Conservation (phyloP, 768 basidiomycete genomes). For the Xerocomellus intermedius region DNA sequence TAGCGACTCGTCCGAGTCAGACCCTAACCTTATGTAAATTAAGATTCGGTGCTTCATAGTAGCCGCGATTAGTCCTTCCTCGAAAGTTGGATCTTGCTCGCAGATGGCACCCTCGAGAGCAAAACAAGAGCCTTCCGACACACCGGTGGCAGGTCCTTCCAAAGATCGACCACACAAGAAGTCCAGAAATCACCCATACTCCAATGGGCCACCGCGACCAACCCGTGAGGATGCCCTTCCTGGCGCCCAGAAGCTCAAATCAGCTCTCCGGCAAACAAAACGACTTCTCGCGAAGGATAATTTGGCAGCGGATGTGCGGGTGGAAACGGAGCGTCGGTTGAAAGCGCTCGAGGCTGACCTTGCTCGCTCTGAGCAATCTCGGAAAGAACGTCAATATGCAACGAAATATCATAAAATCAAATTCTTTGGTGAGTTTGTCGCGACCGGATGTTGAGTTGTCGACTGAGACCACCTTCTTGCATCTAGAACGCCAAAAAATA, state of each 20-base stretch:
- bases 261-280: slow-evolving; percentile 77
- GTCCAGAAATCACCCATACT: slow-evolving; percentile 13
- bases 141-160: slow-evolving; percentile 11
- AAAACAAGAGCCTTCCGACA: not conserved
- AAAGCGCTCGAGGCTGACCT: slow-evolving; percentile 76
- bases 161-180: slow-evolving; percentile 14
- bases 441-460: not conserved
- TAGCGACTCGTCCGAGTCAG: not conserved
- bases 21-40: slow-evolving; percentile 22
- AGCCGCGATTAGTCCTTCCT: not conserved
- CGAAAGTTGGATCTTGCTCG: no score
- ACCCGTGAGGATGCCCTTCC: slow-evolving; percentile 34
- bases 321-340: slow-evolving; percentile 76
- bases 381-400: slow-evolving; percentile 72
- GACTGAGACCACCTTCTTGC: not conserved
- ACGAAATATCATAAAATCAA: slow-evolving; percentile 85
- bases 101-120: slow-evolving; percentile 21
- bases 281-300: slow-evolving; percentile 83
- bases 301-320: slow-evolving; percentile 79
- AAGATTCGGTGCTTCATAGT: not conserved
- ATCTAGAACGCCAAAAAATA: slow-evolving; percentile 82
- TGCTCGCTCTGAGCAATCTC: slow-evolving; percentile 54
- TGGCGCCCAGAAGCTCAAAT: slow-evolving; percentile 86
- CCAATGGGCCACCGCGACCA: slow-evolving; percentile 4
- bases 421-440: slow-evolving; percentile 76